Conservation (phyloP, 2,329 filamentous ascomycete species). For the Aureobasidium sp. region DNA sequence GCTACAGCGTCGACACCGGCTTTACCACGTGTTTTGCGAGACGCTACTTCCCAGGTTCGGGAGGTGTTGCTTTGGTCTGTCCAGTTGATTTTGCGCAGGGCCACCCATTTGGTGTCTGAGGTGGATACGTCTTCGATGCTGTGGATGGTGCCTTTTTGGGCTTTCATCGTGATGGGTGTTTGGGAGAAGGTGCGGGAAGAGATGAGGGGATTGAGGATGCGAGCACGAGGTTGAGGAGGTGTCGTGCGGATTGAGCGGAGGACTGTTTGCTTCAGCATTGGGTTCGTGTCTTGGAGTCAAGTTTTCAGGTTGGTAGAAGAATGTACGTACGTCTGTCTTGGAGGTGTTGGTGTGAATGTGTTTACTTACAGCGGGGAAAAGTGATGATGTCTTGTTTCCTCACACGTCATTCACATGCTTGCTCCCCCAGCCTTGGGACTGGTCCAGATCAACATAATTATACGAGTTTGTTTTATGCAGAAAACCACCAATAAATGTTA, state of each 20-base stretch:
- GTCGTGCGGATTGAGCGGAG: background rate
- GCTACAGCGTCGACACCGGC: slow-evolving; percentile 55
- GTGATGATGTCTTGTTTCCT: background rate
- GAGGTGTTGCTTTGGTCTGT: slow-evolving; percentile 34
- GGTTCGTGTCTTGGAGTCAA: background rate
- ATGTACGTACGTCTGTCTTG: background rate
- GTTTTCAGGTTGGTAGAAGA: background rate
- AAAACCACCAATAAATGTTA: too few species aligned
- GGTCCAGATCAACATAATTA: background rate
- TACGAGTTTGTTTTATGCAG: background rate
- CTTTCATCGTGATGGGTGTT: background rate
- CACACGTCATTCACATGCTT: background rate
- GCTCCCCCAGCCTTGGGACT: background rate
- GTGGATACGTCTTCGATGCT: slow-evolving; percentile 6
- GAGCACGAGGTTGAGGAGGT: background rate
- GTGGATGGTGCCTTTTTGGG: slow-evolving; percentile 11
- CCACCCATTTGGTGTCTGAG: slow-evolving; percentile 14
- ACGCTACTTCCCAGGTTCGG: slow-evolving; percentile 45
- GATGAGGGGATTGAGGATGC: background rate
- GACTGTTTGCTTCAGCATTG: background rate
- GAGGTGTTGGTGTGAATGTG: background rate
- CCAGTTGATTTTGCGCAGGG: slow-evolving; percentile 10
- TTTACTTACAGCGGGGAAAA: background rate
- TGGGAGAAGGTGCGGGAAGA: background rate
- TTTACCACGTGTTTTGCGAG: slow-evolving; percentile 46